Conservation (phyloP, 2,329 filamentous ascomycete species). For the Pseudopyricularia javanii region DNA sequence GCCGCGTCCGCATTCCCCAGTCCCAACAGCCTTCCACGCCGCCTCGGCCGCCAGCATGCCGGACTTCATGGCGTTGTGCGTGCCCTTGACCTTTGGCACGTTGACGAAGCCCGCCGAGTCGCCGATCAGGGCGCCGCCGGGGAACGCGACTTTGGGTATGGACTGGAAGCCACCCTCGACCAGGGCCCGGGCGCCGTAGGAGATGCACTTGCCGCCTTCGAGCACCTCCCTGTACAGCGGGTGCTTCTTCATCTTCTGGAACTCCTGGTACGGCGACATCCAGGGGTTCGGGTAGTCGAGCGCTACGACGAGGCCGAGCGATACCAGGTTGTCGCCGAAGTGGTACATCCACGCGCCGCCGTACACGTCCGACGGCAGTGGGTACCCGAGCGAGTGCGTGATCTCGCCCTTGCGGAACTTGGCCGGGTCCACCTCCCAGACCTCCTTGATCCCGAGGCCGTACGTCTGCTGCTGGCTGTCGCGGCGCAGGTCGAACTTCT, state of each 20-base stretch:
- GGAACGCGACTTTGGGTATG: conserved; percentile 93
- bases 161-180: conserved; percentile 96
- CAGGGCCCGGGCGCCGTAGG: conserved; percentile 83
- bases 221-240: conserved; percentile 77
- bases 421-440: conserved; percentile 90
- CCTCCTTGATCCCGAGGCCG: conserved; percentile 85
- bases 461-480: conserved; percentile 94
- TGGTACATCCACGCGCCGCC: conserved; percentile 99
- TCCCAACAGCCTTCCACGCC: conserved; percentile 60
- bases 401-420: conserved; percentile 84
- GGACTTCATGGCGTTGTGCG: conserved; percentile 94
- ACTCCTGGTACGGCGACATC: conserved; percentile 89
- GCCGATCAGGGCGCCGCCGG: conserved; percentile 87
- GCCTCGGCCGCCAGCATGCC: conserved; percentile 95
- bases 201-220: conserved; percentile 96
- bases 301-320: conserved; percentile 79
- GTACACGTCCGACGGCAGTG: conserved; percentile 77
- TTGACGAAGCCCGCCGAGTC: conserved; percentile 96
- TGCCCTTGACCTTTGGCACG: conserved; percentile 96
- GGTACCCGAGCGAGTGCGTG: conserved; percentile 86
- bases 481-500: conserved; percentile 80
- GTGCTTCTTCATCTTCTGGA: conserved; percentile 97
- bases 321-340: conserved; percentile 94
- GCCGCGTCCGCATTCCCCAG: conserved; percentile 6
- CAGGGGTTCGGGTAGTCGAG: conserved; percentile 96